phyloP scores from a whole-genome alignment of 305 asterid genomes.

The Fraxinus albicans region DNA sequence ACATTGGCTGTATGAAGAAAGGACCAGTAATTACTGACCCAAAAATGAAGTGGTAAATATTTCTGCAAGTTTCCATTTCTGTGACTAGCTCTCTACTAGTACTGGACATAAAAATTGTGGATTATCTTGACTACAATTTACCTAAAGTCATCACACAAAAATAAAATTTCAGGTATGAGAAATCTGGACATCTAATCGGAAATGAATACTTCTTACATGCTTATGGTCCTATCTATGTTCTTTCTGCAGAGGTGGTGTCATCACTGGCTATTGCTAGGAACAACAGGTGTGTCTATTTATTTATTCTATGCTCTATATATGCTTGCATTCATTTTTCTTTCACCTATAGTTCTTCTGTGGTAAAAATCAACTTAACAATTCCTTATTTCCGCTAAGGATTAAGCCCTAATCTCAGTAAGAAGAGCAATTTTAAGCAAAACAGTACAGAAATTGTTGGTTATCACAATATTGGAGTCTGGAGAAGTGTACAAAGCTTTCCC shows the following conservation, averaged over 20 bases:
- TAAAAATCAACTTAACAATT: not conserved
- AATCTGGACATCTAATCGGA: slow-evolving; percentile 27
- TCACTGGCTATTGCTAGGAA: slow-evolving; percentile 17
- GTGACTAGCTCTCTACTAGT: not conserved
- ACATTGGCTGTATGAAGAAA: slow-evolving; percentile 31
- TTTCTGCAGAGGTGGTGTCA: slow-evolving; percentile 31
- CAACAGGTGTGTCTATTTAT: slow-evolving; percentile 14
- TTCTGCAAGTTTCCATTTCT: not conserved
- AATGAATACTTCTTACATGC: slow-evolving; percentile 32
- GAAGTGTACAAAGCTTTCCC: not conserved
- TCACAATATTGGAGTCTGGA: not conserved
- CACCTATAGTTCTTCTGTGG: not conserved
- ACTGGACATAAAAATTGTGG: not conserved
- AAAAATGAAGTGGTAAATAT: slow-evolving; percentile 23
- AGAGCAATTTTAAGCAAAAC: not conserved
- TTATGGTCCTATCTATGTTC: slow-evolving; percentile 32
- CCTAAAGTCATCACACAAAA: not conserved
- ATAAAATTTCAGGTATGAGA: slow-evolving; percentile 24
- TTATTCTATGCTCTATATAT: not conserved
- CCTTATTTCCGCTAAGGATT: not conserved
- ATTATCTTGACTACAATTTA: not conserved
- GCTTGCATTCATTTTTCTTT: slow-evolving; percentile 1
- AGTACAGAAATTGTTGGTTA: not conserved
- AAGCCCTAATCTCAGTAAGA: not conserved
- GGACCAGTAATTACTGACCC: slow-evolving; percentile 29